Conservation (phyloP, 2,329 filamentous ascomycete species). For the Aspergillus novoparasiticus region DNA sequence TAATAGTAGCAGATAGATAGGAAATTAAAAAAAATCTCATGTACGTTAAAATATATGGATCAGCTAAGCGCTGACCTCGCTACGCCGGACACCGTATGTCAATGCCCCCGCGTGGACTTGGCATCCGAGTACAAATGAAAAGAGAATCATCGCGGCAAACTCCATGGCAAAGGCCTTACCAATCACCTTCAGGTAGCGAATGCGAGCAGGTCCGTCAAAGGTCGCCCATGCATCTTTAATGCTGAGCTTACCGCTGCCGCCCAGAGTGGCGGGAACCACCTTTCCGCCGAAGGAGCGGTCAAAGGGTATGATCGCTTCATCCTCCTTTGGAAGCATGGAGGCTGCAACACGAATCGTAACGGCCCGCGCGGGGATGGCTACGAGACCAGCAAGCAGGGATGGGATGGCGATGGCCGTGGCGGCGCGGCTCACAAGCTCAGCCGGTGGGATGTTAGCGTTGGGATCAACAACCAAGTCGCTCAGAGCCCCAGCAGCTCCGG, state of each 20-base stretch:
- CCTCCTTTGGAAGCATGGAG: constrained; percentile 78
- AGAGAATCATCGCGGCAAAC: constrained; percentile 50
- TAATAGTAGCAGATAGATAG: background rate
- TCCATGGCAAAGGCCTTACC: constrained; percentile 68
- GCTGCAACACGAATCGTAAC: constrained; percentile 82
- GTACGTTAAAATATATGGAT: background rate
- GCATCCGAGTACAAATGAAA: constrained; percentile 54
- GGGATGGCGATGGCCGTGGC: constrained; percentile 44
- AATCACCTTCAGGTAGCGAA: constrained; percentile 73
- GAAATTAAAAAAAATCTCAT: background rate
- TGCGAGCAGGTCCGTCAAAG: constrained; percentile 72
- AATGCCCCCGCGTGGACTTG: constrained; percentile 54
- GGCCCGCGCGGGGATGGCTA: constrained; percentile 75
- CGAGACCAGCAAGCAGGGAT: constrained; percentile 56
- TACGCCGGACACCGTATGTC: constrained; percentile 6
- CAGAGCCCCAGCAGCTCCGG: constrained; percentile 49
- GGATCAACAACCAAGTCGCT: constrained; percentile 33
- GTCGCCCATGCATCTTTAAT: constrained; percentile 77
- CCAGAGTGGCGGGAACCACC: constrained; percentile 71
- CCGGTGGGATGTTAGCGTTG: constrained; percentile 34
- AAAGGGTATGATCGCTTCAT: constrained; percentile 84
- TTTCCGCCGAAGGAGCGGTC: constrained; percentile 82
- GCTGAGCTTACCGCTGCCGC: constrained; percentile 69
- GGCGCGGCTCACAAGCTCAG: constrained; percentile 40
- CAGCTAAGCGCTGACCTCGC: background rate